A percentile compares a stretch with the other conserved stretches of the same genome.
phyloP scores from a whole-genome alignment of 2,329 filamentous ascomycete genomes.

The Monosporascus sp. region DNA sequence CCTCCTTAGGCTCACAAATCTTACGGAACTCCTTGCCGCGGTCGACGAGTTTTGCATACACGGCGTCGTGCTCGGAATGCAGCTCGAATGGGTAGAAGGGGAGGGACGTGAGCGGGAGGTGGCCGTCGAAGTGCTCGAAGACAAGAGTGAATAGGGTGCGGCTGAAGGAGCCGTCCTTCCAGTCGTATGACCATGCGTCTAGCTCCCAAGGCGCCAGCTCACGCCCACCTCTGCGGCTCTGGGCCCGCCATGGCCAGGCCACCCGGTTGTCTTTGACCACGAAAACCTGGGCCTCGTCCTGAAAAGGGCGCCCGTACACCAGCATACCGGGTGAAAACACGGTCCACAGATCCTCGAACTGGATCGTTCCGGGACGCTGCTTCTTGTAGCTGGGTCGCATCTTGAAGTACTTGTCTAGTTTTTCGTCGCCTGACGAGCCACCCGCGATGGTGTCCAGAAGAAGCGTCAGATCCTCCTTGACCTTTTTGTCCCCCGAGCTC shows the following conservation, averaged over 20 bases:
- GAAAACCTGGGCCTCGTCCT: slow-evolving; percentile 5
- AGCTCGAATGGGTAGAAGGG: neutral
- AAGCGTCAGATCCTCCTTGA: slow-evolving; percentile 1
- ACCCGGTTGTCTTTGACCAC: neutral
- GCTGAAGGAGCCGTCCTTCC: neutral
- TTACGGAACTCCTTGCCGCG: neutral
- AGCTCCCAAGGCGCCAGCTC: neutral
- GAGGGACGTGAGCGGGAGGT: neutral
- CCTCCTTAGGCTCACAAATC: neutral
- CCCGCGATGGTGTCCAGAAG: slow-evolving; percentile 1
- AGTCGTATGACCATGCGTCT: neutral
- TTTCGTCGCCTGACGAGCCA: slow-evolving; percentile 3
- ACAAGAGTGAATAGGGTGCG: neutral
- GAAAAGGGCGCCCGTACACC: slow-evolving; percentile 5
- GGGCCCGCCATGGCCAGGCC: neutral
- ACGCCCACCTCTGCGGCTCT: no score
- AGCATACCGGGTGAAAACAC: slow-evolving; percentile 5
- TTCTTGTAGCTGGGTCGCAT: neutral
- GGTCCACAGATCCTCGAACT: slow-evolving; percentile 6
- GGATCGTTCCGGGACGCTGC: neutral
- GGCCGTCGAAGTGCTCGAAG: neutral
- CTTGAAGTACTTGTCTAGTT: slow-evolving; percentile 7
- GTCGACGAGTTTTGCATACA: neutral
- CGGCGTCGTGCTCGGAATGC: neutral
- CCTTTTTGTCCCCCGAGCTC: neutral